Evolutionary conservation across 305 asterid genomes (phyloP), one percentile per base, ranked within the genome.

Genomic region (Fraxinus floribunda): DNA sequence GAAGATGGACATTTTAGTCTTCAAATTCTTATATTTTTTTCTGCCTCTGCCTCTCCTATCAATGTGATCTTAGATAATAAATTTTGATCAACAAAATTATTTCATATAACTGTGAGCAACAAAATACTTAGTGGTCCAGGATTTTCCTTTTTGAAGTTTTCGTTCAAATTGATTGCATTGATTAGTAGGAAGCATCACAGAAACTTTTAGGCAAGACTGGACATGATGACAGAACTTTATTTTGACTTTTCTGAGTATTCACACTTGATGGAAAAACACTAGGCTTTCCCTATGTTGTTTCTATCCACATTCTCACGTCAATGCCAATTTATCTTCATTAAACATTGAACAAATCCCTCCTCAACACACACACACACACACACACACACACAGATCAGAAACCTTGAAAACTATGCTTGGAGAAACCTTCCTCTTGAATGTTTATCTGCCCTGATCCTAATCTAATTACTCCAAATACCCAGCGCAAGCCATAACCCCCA

Each of bases 321-420:
- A 10, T 68, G 75, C 75, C 38, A 1, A 68, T 3, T 29, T 29
- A 68, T 29, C 9, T 11, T 68, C 75, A 13, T 24, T 3, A 68
- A 68, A 68, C 39, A 2, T 13, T 68, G 75, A 68, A 68, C 1
- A 13, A 13, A 29, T 26, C 39, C 10, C 9, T 4, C 16, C 74
- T 4, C 74, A 10, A 18, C 70, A 5, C 26, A 24, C 35, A 66
- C 73, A n/a, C n/a, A n/a, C n/a, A n/a, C n/a, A 66, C 3, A 66
- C 0, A 18, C 70, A 5, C 29, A 26, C 36, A 66, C 36, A 29
- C 1, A 68, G 16, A 13, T 3, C 39, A 29, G 18, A 26, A 66
- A 66, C 2, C 75, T 68, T 15, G 39, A 30, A 68, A 79, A 32
- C n/a, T 78, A 80, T 80, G 83, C 20, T 52, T 9, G 39, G 15